A percentile compares a stretch with the other conserved stretches of the same genome.
Conservation (phyloP, 805 yeast species). For the Saturnispora gosingensis region DNA sequence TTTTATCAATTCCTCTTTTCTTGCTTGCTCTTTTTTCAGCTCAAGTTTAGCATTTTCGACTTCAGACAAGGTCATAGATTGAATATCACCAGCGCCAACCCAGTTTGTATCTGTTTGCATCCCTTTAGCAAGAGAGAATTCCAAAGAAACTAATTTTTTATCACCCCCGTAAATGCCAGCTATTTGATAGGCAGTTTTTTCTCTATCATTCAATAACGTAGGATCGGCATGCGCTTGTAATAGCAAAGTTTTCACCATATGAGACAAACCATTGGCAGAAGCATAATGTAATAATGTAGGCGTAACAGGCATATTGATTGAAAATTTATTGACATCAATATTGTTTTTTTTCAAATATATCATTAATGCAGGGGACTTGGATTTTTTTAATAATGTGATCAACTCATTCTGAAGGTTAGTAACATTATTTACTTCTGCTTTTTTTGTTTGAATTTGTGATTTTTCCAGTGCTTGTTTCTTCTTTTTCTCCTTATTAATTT, state of each 20-base stretch:
- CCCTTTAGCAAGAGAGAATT: conserved; percentile 53
- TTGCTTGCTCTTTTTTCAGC: background rate
- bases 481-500: conserved; percentile 22
- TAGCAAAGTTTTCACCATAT: conserved; percentile 57
- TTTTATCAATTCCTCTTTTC: background rate
- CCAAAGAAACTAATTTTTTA: conserved; percentile 58
- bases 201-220: conserved; percentile 38
- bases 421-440: background rate
- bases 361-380: conserved; percentile 67
- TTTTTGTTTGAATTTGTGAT: conserved; percentile 11
- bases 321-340: conserved; percentile 34
- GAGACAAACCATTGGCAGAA: conserved; percentile 53
- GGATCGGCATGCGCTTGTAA: conserved; percentile 67
- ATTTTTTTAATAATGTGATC: conserved; percentile 51
- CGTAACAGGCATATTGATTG: conserved; percentile 45
- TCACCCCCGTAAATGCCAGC: conserved; percentile 33
- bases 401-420: conserved; percentile 46
- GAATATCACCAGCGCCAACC: conserved; percentile 48
- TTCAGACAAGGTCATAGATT: conserved; percentile 48
- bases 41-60: conserved; percentile 30
- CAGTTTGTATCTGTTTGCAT: conserved; percentile 33
- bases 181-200: conserved; percentile 64
- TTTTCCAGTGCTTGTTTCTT: conserved; percentile 25
- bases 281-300: conserved; percentile 82
- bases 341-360: conserved; percentile 51